A percentile compares a stretch with the other conserved stretches of the same genome.
These are phyloP conservation scores for Erysiphe neolycopersici DNA, from an alignment of 2,329 filamentous ascomycete species.

Conservation along the genomic window DNA sequence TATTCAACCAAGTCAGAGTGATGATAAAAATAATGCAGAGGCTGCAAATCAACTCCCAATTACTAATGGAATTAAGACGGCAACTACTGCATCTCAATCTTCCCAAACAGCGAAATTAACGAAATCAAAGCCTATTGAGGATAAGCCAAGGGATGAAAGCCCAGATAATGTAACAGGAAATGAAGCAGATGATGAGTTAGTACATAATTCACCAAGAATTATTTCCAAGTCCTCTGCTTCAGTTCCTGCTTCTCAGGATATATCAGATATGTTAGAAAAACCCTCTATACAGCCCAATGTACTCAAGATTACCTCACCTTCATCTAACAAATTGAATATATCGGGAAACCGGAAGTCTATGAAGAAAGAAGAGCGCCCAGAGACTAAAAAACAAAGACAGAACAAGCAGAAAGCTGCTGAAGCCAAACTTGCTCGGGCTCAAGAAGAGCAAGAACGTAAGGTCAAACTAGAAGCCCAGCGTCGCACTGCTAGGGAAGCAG, in stretches of 20 bases:
- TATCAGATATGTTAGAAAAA: constrained; percentile 81
- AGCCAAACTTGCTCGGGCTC: constrained; percentile 46
- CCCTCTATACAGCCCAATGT: constrained; percentile 40
- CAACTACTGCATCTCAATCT: constrained; percentile 26
- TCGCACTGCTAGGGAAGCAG: constrained; percentile 52
- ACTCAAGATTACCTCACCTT: constrained; percentile 39
- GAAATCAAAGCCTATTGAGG: constrained; percentile 38
- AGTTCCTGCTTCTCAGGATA: constrained; percentile 24
- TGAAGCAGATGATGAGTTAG: constrained; percentile 56
- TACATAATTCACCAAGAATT: constrained; percentile 36
- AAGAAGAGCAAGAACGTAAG: constrained; percentile 56
- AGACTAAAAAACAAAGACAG: constrained; percentile 90
- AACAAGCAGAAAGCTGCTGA: constrained; percentile 72
- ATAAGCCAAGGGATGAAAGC: constrained; percentile 18
- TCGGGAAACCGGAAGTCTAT: constrained; percentile 36
- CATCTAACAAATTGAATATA: constrained; percentile 26
- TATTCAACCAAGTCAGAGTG: constrained; percentile 2
- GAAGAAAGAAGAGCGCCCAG: constrained; percentile 30
- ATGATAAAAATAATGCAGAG: constrained; percentile 40
- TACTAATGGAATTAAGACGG: constrained; percentile 37
- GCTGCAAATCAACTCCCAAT: constrained; percentile 50
- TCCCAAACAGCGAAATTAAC: constrained; percentile 25
- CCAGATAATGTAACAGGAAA: constrained; percentile 26
- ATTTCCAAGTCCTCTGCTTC: constrained; percentile 21
- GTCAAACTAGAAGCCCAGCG: constrained; percentile 57